A percentile compares a stretch with the other conserved stretches of the same genome.
These are phyloP conservation scores for Cryptococcus deneoformans DNA, from an alignment of 1,284 basidiomycete genomes.

Conservation along the genomic window DNA sequence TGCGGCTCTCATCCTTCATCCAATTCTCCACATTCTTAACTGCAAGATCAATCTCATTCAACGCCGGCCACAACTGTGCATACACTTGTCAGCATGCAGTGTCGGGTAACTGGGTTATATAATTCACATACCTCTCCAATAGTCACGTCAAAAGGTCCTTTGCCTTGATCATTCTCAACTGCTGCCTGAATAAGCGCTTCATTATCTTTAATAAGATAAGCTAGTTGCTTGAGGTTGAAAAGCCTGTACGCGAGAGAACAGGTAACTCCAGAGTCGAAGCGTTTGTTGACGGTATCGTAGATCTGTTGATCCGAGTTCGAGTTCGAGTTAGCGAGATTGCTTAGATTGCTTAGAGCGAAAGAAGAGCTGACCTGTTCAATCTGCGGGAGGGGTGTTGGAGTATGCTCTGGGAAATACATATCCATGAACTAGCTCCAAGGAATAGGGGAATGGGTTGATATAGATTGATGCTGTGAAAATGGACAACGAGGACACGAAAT, in stretches of 20 bases:
- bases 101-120: too few species aligned
- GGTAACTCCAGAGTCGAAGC: constrained; percentile 58
- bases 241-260: constrained; percentile 58
- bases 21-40: constrained; percentile 70
- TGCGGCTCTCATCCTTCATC: constrained; percentile 64
- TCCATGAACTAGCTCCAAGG: too few species aligned
- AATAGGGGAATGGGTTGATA: too few species aligned
- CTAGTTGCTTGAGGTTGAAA: constrained; percentile 62
- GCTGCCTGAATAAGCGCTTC: constrained; percentile 54
- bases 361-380: too few species aligned
- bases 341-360: too few species aligned
- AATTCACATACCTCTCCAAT: constrained; percentile 32
- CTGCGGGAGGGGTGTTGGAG: too few species aligned
- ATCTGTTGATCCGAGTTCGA: too few species aligned
- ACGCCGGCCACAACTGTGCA: constrained; percentile 49
- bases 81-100: background rate
- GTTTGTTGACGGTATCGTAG: constrained; percentile 52
- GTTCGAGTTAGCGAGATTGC: too few species aligned
- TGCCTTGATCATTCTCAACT: constrained; percentile 57
- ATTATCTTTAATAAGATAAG: constrained; percentile 63
- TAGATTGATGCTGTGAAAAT: too few species aligned
- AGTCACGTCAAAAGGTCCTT: constrained; percentile 45
- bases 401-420: too few species aligned
- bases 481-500: too few species aligned
- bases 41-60: constrained; percentile 62